Conservation (phyloP, 2,329 filamentous ascomycete genomes). For the Fusarium sp. region DNA sequence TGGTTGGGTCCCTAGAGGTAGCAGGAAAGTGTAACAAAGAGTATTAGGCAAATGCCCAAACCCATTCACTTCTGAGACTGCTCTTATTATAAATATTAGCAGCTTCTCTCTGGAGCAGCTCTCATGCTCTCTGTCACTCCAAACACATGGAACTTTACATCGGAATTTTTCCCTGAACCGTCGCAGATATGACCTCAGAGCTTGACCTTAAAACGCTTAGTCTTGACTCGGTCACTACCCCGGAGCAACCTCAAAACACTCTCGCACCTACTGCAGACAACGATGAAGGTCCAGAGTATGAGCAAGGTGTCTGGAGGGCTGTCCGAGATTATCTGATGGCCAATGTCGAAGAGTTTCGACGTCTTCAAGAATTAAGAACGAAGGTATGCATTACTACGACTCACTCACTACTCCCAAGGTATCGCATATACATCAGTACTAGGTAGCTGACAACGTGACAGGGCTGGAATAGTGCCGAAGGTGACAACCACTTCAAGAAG, state of each 20-base stretch:
- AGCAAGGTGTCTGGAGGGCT: background rate
- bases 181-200: background rate
- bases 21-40: background rate
- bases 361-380: slow-evolving; percentile 15
- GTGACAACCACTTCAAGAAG: slow-evolving; percentile 58
- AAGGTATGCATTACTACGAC: slow-evolving; percentile 13
- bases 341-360: slow-evolving; percentile 11
- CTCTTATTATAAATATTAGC: background rate
- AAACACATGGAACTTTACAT: background rate
- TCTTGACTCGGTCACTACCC: no score
- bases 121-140: no score
- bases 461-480: slow-evolving; percentile 61
- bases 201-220: background rate
- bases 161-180: no score
- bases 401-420: rapidly evolving
- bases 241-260: rapidly evolving
- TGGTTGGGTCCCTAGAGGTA: background rate
- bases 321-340: slow-evolving; percentile 13
- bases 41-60: background rate
- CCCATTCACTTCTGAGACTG: rapidly evolving
- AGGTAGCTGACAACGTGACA: slow-evolving; percentile 36
- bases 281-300: background rate
- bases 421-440: rapidly evolving
- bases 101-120: background rate
- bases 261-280: no score